Percentiles rank a stretch among this genome's conserved stretches.
These are phyloP conservation scores for Neodidymelliopsis sp. DNA, from an alignment of 2,329 filamentous ascomycete genomes.

Conservation along the genomic window DNA sequence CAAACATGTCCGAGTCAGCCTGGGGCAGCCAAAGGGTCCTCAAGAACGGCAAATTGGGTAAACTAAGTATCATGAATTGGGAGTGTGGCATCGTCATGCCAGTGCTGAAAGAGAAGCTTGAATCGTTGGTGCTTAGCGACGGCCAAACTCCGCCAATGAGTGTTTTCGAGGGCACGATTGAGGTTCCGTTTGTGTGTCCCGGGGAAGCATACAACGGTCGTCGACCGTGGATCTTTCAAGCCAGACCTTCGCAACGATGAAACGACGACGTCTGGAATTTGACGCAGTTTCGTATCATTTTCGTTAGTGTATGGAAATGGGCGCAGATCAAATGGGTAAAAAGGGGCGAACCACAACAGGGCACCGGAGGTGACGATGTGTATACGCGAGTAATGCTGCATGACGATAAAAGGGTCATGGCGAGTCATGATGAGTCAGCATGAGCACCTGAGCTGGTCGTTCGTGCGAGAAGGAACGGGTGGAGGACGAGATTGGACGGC, in stretches of 20 bases:
- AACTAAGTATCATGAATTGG: slow-evolving; percentile 84
- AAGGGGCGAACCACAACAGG: too few relatives aligned
- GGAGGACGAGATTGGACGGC: neutral
- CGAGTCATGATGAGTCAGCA: neutral
- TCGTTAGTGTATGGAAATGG: too few relatives aligned
- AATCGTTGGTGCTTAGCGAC: slow-evolving; percentile 11
- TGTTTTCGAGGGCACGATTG: slow-evolving; percentile 64
- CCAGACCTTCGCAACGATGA: too few relatives aligned
- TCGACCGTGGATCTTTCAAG: slow-evolving; percentile 58
- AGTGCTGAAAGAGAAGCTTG: slow-evolving; percentile 47
- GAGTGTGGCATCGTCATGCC: slow-evolving; percentile 89
- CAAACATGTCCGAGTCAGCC: slow-evolving; percentile 91
- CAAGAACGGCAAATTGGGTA: slow-evolving; percentile 69
- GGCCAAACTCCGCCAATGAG: slow-evolving; percentile 47
- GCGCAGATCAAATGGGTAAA: too few relatives aligned
- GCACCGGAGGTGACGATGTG: too few relatives aligned
- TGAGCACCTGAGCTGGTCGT: neutral
- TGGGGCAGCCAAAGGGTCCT: slow-evolving; percentile 86
- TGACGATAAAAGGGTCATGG: neutral
- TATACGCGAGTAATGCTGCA: neutral
- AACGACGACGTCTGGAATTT: too few relatives aligned
- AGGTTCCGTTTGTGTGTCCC: slow-evolving; percentile 70
- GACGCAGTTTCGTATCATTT: too few relatives aligned
- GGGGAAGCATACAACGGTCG: slow-evolving; percentile 58
- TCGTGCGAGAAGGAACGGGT: neutral